These are phyloP conservation scores for Globisporangium heterothallicum DNA, from an alignment of 352 stramenopile genomes.

Conservation along the genomic window DNA sequence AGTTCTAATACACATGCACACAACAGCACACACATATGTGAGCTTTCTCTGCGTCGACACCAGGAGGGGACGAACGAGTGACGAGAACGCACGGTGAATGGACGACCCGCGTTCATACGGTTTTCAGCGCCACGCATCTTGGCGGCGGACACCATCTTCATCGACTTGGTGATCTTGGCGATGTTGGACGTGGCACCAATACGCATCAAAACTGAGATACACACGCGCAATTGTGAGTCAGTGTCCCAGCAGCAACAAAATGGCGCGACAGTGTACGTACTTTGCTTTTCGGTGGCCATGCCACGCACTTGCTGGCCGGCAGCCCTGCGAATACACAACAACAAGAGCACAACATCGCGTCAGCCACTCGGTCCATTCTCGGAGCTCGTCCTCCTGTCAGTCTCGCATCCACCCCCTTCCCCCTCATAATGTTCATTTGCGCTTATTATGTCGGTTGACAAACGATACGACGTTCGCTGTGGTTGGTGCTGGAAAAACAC, in stretches of 20 bases:
- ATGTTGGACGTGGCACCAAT: slow-evolving; percentile 99
- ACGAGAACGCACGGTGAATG: slow-evolving; percentile 54
- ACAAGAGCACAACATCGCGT: background rate
- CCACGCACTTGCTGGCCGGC: slow-evolving; percentile 82
- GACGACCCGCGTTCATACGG: slow-evolving; percentile 73
- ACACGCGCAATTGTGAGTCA: too few species aligned
- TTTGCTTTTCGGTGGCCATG: slow-evolving; percentile 99
- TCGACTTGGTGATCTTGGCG: slow-evolving; percentile 99
- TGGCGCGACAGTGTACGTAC: too few species aligned
- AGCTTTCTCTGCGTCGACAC: too few species aligned
- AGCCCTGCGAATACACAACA: slow-evolving; percentile 31
- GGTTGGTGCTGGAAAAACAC: too few species aligned
- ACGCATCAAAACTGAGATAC: slow-evolving; percentile 92
- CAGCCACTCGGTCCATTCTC: too few species aligned
- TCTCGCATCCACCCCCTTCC: background rate
- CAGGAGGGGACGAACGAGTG: background rate
- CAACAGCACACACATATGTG: background rate
- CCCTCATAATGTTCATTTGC: too few species aligned
- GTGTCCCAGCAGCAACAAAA: too few species aligned
- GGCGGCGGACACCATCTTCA: slow-evolving; percentile 99
- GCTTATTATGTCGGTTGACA: too few species aligned
- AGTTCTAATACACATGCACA: slow-evolving; percentile 23
- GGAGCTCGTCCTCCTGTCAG: background rate
- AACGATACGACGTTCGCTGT: too few species aligned
- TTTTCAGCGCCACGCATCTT: slow-evolving; percentile 98